Evolutionary conservation across 2,329 filamentous ascomycete genomes (phyloP).

Genomic region (Fusarium nematophilum): DNA sequence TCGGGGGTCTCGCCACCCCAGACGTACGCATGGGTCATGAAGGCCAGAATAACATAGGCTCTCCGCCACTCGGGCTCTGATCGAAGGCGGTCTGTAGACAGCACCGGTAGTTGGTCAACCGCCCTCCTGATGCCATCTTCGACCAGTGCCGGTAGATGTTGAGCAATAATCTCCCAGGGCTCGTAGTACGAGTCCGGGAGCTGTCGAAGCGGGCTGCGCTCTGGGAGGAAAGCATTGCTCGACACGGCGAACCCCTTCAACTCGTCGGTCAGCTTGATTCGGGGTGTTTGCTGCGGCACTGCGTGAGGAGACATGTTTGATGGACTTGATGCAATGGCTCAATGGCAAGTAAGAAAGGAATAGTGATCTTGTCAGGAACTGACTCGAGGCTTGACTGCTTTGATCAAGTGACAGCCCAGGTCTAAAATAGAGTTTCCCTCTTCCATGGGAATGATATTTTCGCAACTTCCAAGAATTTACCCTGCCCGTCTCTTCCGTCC

Average conservation of each 20-base stretch:
- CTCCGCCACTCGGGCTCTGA: constrained; percentile 81
- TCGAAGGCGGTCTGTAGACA: constrained; percentile 73
- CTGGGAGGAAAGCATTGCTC: constrained; percentile 81
- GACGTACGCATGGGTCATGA: constrained; percentile 86
- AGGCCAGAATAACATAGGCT: constrained; percentile 82
- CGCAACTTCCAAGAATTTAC: constrained; percentile 3
- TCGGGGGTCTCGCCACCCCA: constrained; percentile 84
- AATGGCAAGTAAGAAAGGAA: neutral
- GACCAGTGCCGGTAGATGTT: constrained; percentile 75
- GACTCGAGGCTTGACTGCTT: too few relatives aligned
- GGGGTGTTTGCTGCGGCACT: constrained; percentile 36
- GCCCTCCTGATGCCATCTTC: constrained; percentile 71
- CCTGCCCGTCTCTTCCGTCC: constrained; percentile 5
- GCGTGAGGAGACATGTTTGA: constrained; percentile 58
- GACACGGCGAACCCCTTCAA: constrained; percentile 54
- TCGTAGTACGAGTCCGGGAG: constrained; percentile 80
- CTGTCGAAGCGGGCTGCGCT: constrained; percentile 71
- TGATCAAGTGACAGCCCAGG: neutral
- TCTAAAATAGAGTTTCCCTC: constrained; percentile 16
- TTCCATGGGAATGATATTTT: neutral
- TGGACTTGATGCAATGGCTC: neutral
- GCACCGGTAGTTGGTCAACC: constrained; percentile 74
- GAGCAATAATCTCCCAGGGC: constrained; percentile 80
- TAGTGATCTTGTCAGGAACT: too few relatives aligned
- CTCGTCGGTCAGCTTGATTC: constrained; percentile 39